These are phyloP conservation scores for Candida bentonensis DNA, from an alignment of 805 yeast genomes.

Conservation along the genomic window DNA sequence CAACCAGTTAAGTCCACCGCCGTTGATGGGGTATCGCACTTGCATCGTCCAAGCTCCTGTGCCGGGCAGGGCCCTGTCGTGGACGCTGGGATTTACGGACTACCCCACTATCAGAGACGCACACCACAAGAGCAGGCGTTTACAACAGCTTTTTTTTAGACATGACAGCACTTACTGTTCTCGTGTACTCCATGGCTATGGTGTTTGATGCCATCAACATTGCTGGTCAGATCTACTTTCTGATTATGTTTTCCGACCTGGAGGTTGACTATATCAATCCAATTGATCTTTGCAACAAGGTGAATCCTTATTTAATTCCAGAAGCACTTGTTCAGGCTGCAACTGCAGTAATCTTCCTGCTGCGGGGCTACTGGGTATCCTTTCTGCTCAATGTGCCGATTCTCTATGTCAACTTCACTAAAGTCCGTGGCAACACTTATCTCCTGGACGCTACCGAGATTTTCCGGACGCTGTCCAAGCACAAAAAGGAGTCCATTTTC, in stretches of 20 bases:
- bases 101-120: no score
- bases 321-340: constrained; percentile 70
- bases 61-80: no score
- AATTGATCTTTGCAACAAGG: constrained; percentile 79
- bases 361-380: constrained; percentile 88
- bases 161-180: not conserved
- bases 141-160: no score
- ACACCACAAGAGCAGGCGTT: no score
- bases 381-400: constrained; percentile 74
- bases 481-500: constrained; percentile 82
- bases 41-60: no score
- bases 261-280: constrained; percentile 93
- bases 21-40: no score
- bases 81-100: no score
- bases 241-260: constrained; percentile 13
- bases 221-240: constrained; percentile 12
- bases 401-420: constrained; percentile 69
- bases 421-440: constrained; percentile 66
- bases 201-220: constrained; percentile 1
- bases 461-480: constrained; percentile 83
- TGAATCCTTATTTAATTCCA: constrained; percentile 56
- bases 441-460: constrained; percentile 94
- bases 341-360: constrained; percentile 52
- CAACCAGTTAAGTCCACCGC: no score
- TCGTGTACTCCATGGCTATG: not conserved